Conservation (phyloP, 2,329 filamentous ascomycete genomes). For the Beauveria bassiana region DNA sequence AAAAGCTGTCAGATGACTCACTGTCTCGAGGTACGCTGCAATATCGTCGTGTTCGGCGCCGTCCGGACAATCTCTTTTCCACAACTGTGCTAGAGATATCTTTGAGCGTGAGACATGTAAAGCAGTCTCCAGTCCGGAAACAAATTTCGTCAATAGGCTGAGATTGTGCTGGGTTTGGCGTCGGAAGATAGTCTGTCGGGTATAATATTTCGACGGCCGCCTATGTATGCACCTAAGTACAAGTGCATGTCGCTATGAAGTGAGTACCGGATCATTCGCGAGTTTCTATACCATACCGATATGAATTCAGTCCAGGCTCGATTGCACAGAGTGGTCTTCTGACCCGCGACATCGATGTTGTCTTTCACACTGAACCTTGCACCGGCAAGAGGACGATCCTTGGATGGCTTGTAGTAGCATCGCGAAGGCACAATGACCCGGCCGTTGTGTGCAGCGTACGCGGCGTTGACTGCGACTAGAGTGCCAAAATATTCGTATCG, state of each 20-base stretch:
- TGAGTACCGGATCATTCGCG: not conserved
- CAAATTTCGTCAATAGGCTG: not conserved
- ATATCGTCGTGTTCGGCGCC: no score
- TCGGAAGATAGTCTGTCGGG: not conserved
- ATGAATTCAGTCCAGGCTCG: slow-evolving; percentile 10
- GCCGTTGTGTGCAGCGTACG: not conserved
- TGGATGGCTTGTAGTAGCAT: slow-evolving; percentile 6
- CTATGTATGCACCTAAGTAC: not conserved
- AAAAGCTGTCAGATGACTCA: no score
- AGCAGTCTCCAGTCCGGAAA: not conserved
- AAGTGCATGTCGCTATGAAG: not conserved
- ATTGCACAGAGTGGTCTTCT: slow-evolving; percentile 14
- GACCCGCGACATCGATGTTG: slow-evolving; percentile 13
- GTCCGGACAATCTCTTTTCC: no score
- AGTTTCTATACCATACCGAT: not conserved
- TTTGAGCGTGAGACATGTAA: not conserved
- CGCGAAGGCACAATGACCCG: slow-evolving; percentile 9
- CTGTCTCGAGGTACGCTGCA: no score
- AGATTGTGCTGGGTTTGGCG: not conserved
- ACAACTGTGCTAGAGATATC: not conserved
- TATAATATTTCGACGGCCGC: not conserved
- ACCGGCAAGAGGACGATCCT: slow-evolving; percentile 3
- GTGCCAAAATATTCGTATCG: not conserved
- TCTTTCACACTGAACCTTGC: slow-evolving; percentile 15
- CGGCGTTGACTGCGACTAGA: not conserved